Conservation (phyloP, 2,329 filamentous ascomycete species). For the Fusarium buharicum region DNA sequence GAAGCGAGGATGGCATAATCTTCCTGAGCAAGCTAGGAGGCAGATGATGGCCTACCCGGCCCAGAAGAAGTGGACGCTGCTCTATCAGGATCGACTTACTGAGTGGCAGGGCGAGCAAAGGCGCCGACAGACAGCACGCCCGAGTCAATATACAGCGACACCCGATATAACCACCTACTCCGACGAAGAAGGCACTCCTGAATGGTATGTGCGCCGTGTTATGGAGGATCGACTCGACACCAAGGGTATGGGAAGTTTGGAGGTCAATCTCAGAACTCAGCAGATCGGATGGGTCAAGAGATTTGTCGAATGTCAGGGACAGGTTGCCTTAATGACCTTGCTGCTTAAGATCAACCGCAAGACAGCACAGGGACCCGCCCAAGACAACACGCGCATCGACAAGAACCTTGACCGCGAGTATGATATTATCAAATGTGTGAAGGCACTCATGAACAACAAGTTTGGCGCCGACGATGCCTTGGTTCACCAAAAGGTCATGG, state of each 20-base stretch:
- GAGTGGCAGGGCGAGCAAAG: slow-evolving; percentile 97
- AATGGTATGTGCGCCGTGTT: slow-evolving; percentile 97
- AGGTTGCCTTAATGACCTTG: slow-evolving; percentile 93
- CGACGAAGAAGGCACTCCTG: slow-evolving; percentile 94
- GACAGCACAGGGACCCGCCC: slow-evolving; percentile 77
- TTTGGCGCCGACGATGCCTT: slow-evolving; percentile 97
- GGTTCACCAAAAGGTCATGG: slow-evolving; percentile 86
- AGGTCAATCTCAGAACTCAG: slow-evolving; percentile 94
- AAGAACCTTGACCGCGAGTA: slow-evolving; percentile 92
- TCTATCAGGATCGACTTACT: slow-evolving; percentile 92
- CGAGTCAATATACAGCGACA: slow-evolving; percentile 75
- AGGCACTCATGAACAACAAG: slow-evolving; percentile 99
- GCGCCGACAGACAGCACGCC: slow-evolving; percentile 77
- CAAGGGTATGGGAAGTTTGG: slow-evolving; percentile 91
- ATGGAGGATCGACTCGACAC: slow-evolving; percentile 94
- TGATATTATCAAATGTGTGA: slow-evolving; percentile 97
- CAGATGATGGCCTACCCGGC: slow-evolving; percentile 97
- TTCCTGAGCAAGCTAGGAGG: slow-evolving; percentile 91
- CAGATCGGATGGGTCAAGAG: slow-evolving; percentile 97
- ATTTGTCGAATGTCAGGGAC: slow-evolving; percentile 97
- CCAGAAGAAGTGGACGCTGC: slow-evolving; percentile 96
- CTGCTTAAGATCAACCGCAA: slow-evolving; percentile 93
- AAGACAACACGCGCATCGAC: slow-evolving; percentile 68
- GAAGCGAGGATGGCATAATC: slow-evolving; percentile 95
- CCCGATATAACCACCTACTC: slow-evolving; percentile 78